phyloP scores from a whole-genome alignment of 1,139 yeast species.

The Diutina pseudorugosa region DNA sequence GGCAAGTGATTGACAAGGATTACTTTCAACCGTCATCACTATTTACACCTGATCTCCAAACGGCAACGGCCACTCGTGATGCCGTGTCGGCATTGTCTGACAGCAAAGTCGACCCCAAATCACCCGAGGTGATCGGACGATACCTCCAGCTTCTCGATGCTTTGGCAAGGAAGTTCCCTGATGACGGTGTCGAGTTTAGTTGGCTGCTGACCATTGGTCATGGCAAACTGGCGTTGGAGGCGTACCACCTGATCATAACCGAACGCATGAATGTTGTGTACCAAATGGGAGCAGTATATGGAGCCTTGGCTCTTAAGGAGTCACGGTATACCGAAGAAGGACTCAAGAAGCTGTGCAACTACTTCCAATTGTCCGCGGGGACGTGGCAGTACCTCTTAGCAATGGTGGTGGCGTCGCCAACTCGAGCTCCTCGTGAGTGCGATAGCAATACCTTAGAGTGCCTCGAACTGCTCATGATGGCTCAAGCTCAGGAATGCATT shows the following conservation, averaged over 20 bases:
- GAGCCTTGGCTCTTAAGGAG: constrained; percentile 39
- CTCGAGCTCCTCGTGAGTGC: constrained; percentile 12
- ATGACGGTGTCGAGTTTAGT: constrained; percentile 37
- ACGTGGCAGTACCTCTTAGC: constrained; percentile 32
- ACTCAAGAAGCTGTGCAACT: constrained; percentile 47
- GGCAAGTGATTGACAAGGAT: constrained; percentile 40
- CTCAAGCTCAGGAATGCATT: constrained; percentile 80
- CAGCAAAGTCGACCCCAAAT: constrained; percentile 10
- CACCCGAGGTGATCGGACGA: constrained; percentile 8
- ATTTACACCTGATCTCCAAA: constrained; percentile 40
- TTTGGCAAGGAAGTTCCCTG: constrained; percentile 28
- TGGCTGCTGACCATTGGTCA: constrained; percentile 67
- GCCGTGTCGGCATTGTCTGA: constrained; percentile 13
- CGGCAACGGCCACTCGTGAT: constrained; percentile 19
- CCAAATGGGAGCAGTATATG: constrained; percentile 56
- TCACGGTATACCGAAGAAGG: constrained; percentile 39
- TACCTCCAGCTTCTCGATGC: constrained; percentile 22
- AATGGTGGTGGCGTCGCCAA: not conserved
- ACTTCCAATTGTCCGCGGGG: constrained; percentile 65
- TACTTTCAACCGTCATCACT: constrained; percentile 54
- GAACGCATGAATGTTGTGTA: constrained; percentile 39
- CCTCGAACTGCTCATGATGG: constrained; percentile 40
- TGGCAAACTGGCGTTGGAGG: not conserved
- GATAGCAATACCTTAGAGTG: constrained; percentile 17
- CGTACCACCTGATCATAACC: constrained; percentile 18